Conservation (phyloP, 345 rosid species). For the Eucalyptus regnans region DNA sequence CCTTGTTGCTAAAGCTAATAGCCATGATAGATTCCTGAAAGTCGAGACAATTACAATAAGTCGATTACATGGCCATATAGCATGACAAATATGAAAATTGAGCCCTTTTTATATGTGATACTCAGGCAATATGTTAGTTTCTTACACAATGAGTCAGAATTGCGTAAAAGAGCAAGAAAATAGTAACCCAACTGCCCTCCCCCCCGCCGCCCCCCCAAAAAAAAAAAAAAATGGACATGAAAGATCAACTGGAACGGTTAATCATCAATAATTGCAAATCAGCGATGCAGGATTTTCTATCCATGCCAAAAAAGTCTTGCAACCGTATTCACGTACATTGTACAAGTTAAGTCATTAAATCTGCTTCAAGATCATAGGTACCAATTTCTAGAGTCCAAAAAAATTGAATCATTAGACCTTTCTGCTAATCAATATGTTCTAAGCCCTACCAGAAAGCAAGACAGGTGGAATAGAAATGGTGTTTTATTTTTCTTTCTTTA, state of each 20-base stretch:
- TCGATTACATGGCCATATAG: not conserved
- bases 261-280: not conserved
- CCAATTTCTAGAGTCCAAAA: not conserved
- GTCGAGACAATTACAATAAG: not conserved
- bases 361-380: not conserved
- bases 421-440: not conserved
- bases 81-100: not conserved
- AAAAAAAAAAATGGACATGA: not conserved
- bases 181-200: not conserved
- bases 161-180: not conserved
- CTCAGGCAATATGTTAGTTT: not conserved
- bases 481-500: not conserved
- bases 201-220: no score
- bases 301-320: not conserved
- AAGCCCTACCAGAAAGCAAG: not conserved
- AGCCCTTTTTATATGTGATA: not conserved
- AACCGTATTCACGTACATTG: not conserved
- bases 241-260: not conserved
- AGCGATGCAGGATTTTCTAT: not conserved
- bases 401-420: not conserved
- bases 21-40: conserved; percentile 75
- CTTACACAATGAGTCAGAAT: not conserved
- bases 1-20: conserved; percentile 82
- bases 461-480: not conserved
- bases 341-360: not conserved